Base-by-base conservation (phyloP, 192 early-diverging fungal genomes). In the Podila epicladia region DNA sequence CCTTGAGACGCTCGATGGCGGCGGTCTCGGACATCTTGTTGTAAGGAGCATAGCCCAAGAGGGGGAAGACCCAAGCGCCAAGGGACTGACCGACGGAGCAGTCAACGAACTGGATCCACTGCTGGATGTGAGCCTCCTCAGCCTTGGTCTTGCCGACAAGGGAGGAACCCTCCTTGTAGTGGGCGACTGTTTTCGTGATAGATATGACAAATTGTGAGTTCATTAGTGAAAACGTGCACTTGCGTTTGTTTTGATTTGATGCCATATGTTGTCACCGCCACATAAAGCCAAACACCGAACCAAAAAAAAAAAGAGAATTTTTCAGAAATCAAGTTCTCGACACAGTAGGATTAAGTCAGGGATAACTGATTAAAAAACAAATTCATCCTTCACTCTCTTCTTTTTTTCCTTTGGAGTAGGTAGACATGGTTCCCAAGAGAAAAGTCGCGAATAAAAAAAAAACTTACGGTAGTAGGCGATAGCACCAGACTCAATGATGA, bases 401-500 rank as follows among this genome's bases (percentile, higher is more conserved):
- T 20, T 65, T 58, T 58, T 45, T 48, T 5, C 38, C 51, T 45
- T 17, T n/a, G 11, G 15, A n/a, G 31, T 31, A 17, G 41, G 41
- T 45, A 15, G 41, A 45, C 48, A 71, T 11, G 48, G 19, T 0
- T 35, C 8, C 28, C 22, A 57, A 53, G 26, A 15, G 12, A 19
- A 1, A 53, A 32, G 17, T 61, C 20, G 62, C 12, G 55, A 61
- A 9, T 49, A 64, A 49, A n/a, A 15, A 58, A 15, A 58, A 28
- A 55, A 83, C 87, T 72, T 74, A 94, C 93, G 86, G 82, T 98
- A 97, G 93, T 93, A 94, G 51, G 95, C 95, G 76, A 99, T 98
- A 71, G 96, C 97, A 82, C 85, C 91, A 68, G 91, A 93, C 88
- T 98, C 96, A 61, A 82, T 82, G 73, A 89, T 89, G 75, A 94